Evolutionary conservation across 2,329 filamentous ascomycete species (phyloP), one percentile per base, ranked within the genome.

Genomic region (Fusarium falciforme): DNA sequence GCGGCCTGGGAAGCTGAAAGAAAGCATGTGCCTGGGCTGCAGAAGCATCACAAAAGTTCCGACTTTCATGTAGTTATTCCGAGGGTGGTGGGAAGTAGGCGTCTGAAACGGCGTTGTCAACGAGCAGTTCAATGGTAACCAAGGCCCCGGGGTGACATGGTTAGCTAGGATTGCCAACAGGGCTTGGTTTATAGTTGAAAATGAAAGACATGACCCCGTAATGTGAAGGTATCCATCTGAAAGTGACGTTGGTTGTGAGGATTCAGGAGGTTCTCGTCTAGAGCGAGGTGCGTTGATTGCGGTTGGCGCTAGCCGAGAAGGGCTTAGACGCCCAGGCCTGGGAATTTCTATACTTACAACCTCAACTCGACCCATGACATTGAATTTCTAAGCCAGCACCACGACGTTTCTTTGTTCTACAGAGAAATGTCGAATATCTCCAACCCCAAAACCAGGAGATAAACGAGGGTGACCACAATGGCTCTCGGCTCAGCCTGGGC

Each of bases 401-500:
- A 33, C 33, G 25, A 57, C 49, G 17, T 52, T 33, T 31, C 52
- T 71, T 49, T 25, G 52, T 57, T 57, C 66, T 55, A 36, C 59
- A 58, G 36, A 52, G 61, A 59, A 60, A 77, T 76, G 66, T 35
- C 12, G 14, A 22, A 5, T 5, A 59, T 29, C 44, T 12, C 27
- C 14, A 9, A 66, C 33, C 25, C 20, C 40, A n/a, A 25, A 35
- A 57, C 40, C 58, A 38, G 25, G 29, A 35, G 58, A 66, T 70
- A 73, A 27, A 40, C 17, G 11, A 55, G 42, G 42, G 36, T 47
- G 47, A 61, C 5, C n/a, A 2, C 9, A 58, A 85, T 85, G 84
- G 78, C 82, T 62, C 61, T 76, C 52, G 61, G 74, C 55, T 81
- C 83, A 59, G 71, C 82, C 76, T 86, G 84, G 85, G 69, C 79